A percentile compares a stretch with the other conserved stretches of the same genome.
Evolutionary conservation across 2,329 filamentous ascomycete species (phyloP).

Genomic region (Xylaria sp.): DNA sequence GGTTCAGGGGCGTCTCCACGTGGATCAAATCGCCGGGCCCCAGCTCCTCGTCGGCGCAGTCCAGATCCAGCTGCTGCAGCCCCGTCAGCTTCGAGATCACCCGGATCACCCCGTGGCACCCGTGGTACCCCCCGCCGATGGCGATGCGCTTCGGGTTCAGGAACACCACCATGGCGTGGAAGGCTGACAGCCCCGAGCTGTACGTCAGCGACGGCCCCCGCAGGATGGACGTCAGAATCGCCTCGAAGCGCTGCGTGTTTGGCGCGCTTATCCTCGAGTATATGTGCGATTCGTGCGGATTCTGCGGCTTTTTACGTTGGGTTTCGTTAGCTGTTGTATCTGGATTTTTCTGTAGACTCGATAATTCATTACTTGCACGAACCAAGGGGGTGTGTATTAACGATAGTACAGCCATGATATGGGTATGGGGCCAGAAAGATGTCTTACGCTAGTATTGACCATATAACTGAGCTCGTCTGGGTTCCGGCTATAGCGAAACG

Average conservation of each 20-base stretch:
- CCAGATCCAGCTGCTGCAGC: slow-evolving; percentile 76
- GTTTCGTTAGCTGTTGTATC: slow-evolving; percentile 14
- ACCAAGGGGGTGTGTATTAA: background rate
- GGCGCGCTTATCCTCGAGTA: slow-evolving; percentile 86
- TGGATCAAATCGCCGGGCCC: slow-evolving; percentile 85
- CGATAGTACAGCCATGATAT: background rate
- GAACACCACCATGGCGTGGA: slow-evolving; percentile 87
- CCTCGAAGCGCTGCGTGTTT: slow-evolving; percentile 85
- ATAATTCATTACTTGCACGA: background rate
- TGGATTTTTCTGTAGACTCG: background rate
- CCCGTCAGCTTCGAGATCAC: slow-evolving; percentile 80
- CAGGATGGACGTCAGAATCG: slow-evolving; percentile 79
- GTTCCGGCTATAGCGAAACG: slow-evolving; percentile 81
- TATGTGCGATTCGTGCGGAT: slow-evolving; percentile 71
- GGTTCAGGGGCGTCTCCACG: slow-evolving; percentile 94
- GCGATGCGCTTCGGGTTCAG: slow-evolving; percentile 85
- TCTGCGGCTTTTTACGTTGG: slow-evolving; percentile 53
- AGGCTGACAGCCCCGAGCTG: slow-evolving; percentile 83
- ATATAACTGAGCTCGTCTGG: slow-evolving; percentile 69
- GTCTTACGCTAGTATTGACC: slow-evolving; percentile 65
- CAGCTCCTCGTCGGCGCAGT: slow-evolving; percentile 72
- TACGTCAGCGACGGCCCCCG: slow-evolving; percentile 79
- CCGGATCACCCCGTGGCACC: slow-evolving; percentile 85
- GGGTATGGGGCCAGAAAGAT: background rate
- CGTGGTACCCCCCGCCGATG: slow-evolving; percentile 89